These are phyloP conservation scores for Amaranthus cruentus DNA, from an alignment of 148 eudicot species.

Conservation along the genomic window DNA sequence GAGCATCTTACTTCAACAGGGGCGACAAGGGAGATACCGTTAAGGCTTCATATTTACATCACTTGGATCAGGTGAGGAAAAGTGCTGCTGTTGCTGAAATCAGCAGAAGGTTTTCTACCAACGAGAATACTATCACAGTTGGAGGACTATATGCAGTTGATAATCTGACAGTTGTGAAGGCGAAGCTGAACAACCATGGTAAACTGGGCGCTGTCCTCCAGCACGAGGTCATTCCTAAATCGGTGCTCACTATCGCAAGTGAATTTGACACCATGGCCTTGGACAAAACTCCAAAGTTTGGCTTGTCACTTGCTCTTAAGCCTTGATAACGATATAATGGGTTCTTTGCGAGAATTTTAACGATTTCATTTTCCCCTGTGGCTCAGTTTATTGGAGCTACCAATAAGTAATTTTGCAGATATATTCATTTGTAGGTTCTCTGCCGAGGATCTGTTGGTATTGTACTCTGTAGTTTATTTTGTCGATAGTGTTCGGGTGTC, in stretches of 20 bases:
- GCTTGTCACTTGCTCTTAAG: conserved; percentile 69
- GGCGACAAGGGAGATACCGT: conserved; percentile 93
- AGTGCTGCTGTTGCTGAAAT: conserved; percentile 70
- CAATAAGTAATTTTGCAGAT: conserved; percentile 39
- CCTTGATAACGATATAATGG: conserved; percentile 35
- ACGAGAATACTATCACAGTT: conserved; percentile 78
- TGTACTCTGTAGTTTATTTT: conserved; percentile 3
- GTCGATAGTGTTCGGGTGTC: conserved; percentile 5
- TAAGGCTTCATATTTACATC: conserved; percentile 77
- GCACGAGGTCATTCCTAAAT: conserved; percentile 72
- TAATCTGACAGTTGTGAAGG: conserved; percentile 54
- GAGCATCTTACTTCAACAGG: conserved; percentile 27
- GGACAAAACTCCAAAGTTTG: conserved; percentile 75
- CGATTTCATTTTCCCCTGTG: conserved; percentile 17
- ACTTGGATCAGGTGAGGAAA: conserved; percentile 55
- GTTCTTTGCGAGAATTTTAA: conserved; percentile 10
- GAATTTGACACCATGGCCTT: conserved; percentile 70
- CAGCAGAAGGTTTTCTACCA: conserved; percentile 74
- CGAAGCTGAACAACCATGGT: conserved; percentile 86
- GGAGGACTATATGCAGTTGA: conserved; percentile 73
- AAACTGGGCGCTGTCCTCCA: conserved; percentile 62
- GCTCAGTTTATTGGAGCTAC: conserved; percentile 33
- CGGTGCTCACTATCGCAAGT: conserved; percentile 63
- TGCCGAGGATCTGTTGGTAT: conserved; percentile 15
- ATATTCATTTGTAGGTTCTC: conserved; percentile 32